Percentiles rank a stretch among this genome's conserved stretches.
phyloP scores from a whole-genome alignment of 1,284 basidiomycete genomes.

The Rhodotorula sp. region DNA sequence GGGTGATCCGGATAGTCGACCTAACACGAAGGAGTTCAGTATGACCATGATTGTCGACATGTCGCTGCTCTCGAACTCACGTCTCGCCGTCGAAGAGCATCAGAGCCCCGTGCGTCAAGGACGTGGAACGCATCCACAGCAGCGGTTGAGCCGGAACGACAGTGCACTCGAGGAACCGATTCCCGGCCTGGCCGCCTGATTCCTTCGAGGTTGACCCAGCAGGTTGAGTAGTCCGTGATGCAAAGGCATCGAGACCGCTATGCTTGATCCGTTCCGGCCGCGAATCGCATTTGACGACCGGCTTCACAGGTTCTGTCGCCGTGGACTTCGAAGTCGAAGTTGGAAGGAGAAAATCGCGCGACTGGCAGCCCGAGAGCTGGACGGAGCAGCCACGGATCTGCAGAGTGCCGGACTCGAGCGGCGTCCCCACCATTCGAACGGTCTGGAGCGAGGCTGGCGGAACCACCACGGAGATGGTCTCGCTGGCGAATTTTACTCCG shows the following conservation, averaged over 20 bases:
- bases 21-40: slow-evolving; percentile 52
- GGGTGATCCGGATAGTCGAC: slow-evolving; percentile 72
- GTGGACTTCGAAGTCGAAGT: slow-evolving; percentile 66
- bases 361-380: slow-evolving; percentile 68
- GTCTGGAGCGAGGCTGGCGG: slow-evolving; percentile 72
- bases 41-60: background rate
- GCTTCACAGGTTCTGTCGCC: slow-evolving; percentile 54
- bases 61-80: slow-evolving; percentile 53
- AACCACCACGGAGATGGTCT: slow-evolving; percentile 60
- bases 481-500: slow-evolving; percentile 71
- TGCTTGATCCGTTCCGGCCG: slow-evolving; percentile 53
- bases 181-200: too few species aligned
- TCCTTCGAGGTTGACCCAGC: background rate
- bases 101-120: slow-evolving; percentile 80
- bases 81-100: slow-evolving; percentile 92
- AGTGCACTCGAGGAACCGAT: slow-evolving; percentile 64
- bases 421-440: slow-evolving; percentile 67
- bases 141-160: slow-evolving; percentile 84
- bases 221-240: background rate
- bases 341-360: slow-evolving; percentile 69
- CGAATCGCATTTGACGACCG: slow-evolving; percentile 5
- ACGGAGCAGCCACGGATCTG: slow-evolving; percentile 72
- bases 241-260: slow-evolving; percentile 51
- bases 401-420: slow-evolving; percentile 65
- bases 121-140: slow-evolving; percentile 78